Evolutionary conservation across 192 early-diverging fungal genomes (phyloP), one percentile per base, ranked within the genome.

Genomic region (Chytriomyces confervae): DNA sequence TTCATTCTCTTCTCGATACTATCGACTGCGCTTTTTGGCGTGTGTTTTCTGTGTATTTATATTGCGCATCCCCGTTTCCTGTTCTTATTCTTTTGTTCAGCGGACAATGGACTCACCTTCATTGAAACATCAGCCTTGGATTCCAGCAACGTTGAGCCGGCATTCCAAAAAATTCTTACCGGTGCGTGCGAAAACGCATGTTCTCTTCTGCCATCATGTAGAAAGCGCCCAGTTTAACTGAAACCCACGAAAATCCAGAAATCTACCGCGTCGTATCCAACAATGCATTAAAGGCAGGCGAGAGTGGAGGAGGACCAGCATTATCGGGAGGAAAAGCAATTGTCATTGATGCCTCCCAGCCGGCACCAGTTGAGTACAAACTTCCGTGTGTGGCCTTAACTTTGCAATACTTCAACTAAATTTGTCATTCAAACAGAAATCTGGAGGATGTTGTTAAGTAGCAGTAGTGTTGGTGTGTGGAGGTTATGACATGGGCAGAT

Each of bases 121-220:
- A 99, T 99, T 71, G 97, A 99, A 83, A 98, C 97, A 6, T 99
- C 97, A 29, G 97, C 97, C 18, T 86, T 99, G 85, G 96, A 99
- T 79, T 89, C 93, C 20, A 95, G 90, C 87, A 99, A 99, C 81
- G 96, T 99, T 64, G 97, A 99, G 82, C 87, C 93, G 49, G 92
- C 95, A 36, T 98, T 99, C 86, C 94, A 97, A 83, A 91, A 94
- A 69, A 98, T 98, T 73, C 85, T 98, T 77, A 95, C 95, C 61
- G 95, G 94, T 92, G 92, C 23, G 67, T 23, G 7, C 23, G 5
- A 36, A 1, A 36, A 36, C 4, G 36, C 36, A 36, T 36, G 36
- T 36, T 13, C 9, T 11, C 9, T 23, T 60, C n/a, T 4, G 5
- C 18, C 60, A 61, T 64, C 45, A 45, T 45, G 20, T 50, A 6